Evolutionary conservation across 371 early-diverging fungal genomes (phyloP).

Genomic region (Mucor sp.): DNA sequence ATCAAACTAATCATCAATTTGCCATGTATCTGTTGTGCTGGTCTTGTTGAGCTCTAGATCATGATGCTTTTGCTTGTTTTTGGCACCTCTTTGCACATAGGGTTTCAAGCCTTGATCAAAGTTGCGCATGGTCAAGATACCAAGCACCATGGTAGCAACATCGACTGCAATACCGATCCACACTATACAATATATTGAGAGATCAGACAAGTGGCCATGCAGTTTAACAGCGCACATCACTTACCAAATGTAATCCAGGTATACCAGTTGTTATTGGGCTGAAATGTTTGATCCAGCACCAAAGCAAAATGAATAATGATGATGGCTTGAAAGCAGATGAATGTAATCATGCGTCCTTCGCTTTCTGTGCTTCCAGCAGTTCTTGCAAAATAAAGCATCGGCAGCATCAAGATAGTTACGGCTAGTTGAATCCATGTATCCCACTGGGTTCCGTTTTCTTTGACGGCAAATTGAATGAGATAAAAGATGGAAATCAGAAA

Average conservation of each 20-base stretch:
- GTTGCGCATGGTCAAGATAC: slow-evolving; percentile 40
- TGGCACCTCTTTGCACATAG: slow-evolving; percentile 28
- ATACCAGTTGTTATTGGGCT: slow-evolving; percentile 50
- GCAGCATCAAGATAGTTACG: slow-evolving; percentile 43
- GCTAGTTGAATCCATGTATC: slow-evolving; percentile 37
- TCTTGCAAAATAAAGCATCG: slow-evolving; percentile 49
- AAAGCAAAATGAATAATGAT: slow-evolving; percentile 42
- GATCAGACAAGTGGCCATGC: neutral
- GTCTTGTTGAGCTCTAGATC: slow-evolving; percentile 44
- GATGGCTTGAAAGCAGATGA: slow-evolving; percentile 41
- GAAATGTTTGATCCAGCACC: slow-evolving; percentile 41
- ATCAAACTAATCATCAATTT: slow-evolving; percentile 37
- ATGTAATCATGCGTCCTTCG: slow-evolving; percentile 37
- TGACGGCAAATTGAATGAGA: slow-evolving; percentile 40
- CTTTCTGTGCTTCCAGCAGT: slow-evolving; percentile 50
- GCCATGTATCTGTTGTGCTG: slow-evolving; percentile 33
- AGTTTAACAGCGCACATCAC: neutral
- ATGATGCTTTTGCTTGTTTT: slow-evolving; percentile 30
- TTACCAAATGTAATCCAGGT: slow-evolving; percentile 51
- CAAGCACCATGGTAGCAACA: slow-evolving; percentile 30
- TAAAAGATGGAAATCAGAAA: slow-evolving; percentile 50
- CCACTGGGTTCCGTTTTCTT: slow-evolving; percentile 32
- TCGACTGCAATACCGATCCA: slow-evolving; percentile 33
- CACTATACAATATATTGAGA: slow-evolving; percentile 10
- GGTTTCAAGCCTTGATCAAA: slow-evolving; percentile 46